These are phyloP conservation scores for Fusarium siculi DNA, from an alignment of 2,329 filamentous ascomycete species.

Conservation along the genomic window DNA sequence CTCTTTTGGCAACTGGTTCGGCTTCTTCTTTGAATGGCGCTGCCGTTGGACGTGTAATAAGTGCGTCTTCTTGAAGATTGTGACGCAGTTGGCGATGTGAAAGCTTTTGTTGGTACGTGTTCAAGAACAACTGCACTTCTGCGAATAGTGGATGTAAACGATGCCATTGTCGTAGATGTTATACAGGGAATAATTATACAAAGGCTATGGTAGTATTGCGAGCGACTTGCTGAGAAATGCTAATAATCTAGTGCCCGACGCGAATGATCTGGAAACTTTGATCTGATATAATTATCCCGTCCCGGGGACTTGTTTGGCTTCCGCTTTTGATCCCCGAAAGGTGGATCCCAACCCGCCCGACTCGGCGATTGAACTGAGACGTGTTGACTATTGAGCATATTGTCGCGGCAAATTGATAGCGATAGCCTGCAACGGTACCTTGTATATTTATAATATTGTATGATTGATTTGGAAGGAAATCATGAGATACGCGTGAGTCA, in stretches of 20 bases:
- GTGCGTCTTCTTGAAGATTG: neutral
- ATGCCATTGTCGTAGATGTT: neutral
- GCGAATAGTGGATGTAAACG: neutral
- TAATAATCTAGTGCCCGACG: constrained; percentile 6
- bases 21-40: neutral
- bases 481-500: rapidly evolving
- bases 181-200: neutral
- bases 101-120: neutral
- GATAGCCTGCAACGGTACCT: neutral
- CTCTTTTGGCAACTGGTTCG: neutral
- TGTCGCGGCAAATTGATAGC: neutral
- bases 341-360: neutral
- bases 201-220: rapidly evolving
- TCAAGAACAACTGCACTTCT: neutral
- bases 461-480: rapidly evolving
- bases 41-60: rapidly evolving
- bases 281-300: neutral
- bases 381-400: neutral
- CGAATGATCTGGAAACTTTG: neutral
- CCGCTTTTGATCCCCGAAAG: constrained; percentile 7
- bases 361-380: neutral
- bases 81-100: too few relatives aligned
- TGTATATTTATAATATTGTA: neutral
- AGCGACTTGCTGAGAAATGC: neutral
- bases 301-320: constrained; percentile 11